Conservation (phyloP, 1,284 basidiomycete species). For the Ceratobasidium sp. region DNA sequence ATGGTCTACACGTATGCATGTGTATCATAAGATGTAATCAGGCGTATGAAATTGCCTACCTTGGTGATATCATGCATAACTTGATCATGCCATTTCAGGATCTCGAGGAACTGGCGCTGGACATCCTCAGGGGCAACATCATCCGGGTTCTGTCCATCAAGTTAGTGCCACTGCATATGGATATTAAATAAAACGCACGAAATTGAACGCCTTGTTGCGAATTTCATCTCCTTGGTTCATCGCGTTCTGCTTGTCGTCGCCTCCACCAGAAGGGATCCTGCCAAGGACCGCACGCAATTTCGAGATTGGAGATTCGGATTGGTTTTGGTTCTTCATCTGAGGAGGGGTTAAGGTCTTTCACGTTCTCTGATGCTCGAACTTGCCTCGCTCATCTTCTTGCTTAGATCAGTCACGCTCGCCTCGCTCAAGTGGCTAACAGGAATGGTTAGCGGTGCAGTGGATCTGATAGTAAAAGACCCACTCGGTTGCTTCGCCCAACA, state of each 20-base stretch:
- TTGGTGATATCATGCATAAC: slow-evolving; percentile 59
- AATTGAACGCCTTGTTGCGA: slow-evolving; percentile 61
- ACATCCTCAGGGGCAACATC: slow-evolving; percentile 74
- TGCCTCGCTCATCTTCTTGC: slow-evolving; percentile 67
- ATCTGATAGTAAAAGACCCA: slow-evolving; percentile 46
- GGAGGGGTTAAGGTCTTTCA: not conserved
- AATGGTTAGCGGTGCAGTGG: not conserved
- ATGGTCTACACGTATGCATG: slow-evolving; percentile 56
- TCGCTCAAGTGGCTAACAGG: slow-evolving; percentile 65
- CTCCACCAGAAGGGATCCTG: slow-evolving; percentile 61
- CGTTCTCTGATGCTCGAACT: slow-evolving; percentile 35
- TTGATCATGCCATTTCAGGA: slow-evolving; percentile 77
- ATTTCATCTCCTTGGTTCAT: slow-evolving; percentile 63
- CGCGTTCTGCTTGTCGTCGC: slow-evolving; percentile 55
- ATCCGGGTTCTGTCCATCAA: slow-evolving; percentile 49
- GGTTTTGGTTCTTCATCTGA: slow-evolving; percentile 51
- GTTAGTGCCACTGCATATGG: slow-evolving; percentile 21
- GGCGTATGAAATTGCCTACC: slow-evolving; percentile 44
- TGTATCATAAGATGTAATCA: slow-evolving; percentile 44
- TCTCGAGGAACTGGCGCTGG: slow-evolving; percentile 67
- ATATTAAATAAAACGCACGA: slow-evolving; percentile 52
- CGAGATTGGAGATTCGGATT: slow-evolving; percentile 51
- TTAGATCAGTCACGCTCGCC: slow-evolving; percentile 82
- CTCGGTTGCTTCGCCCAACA: slow-evolving; percentile 67
- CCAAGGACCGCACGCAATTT: slow-evolving; percentile 60